Base-by-base conservation (phyloP, 176 grass and related monocot genomes). In the Musa troglodytarum region DNA sequence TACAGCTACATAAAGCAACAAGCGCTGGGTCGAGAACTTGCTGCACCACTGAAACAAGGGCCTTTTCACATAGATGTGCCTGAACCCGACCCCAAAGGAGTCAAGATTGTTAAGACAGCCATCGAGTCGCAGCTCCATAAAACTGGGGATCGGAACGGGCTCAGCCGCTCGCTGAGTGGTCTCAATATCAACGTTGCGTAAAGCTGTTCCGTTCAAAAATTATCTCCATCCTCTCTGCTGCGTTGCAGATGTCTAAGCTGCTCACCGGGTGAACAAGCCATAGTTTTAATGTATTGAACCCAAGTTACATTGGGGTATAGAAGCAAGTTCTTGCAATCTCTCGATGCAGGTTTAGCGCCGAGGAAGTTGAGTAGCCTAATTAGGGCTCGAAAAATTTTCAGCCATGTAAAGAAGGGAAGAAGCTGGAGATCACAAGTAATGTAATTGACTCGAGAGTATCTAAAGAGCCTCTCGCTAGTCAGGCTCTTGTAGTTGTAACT, bases 41-140 rank as follows among this genome's bases (percentile, higher is more conserved):
- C 74, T 62, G 49, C 58, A 52, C 75, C 34, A 3, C 1, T 65
- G 49, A 92, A 96, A 79, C 87, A 92, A 71, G 74, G 83, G 2
- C 90, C 89, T 13, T 83, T 96, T 23, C 89, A 90, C 69, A 87
- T 92, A 15, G 77, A 81, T 13, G 87, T 96, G 63, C 93, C 93
- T 1, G 87, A 88, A 14, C 90, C 92, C 57, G 84, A 92, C 15
- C 89, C 81, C 0, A 74, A 79, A 23, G 93, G 85, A 0, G 78
- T 76, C 14, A 90, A 86, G 70, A 92, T 96, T 1, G 83, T 90
- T 13, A 77, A 90, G 81, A 85, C 34, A 4, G 4, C 83, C 66
- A 90, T 96, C 2, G 73, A 92, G 79, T 74, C 85, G 1, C 87
- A 92, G 86, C 89, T 96, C 52, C 93, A 96, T 68, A 92, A 96